Base-by-base conservation (phyloP, 306 rosid genomes). In the Vigna mungo region DNA sequence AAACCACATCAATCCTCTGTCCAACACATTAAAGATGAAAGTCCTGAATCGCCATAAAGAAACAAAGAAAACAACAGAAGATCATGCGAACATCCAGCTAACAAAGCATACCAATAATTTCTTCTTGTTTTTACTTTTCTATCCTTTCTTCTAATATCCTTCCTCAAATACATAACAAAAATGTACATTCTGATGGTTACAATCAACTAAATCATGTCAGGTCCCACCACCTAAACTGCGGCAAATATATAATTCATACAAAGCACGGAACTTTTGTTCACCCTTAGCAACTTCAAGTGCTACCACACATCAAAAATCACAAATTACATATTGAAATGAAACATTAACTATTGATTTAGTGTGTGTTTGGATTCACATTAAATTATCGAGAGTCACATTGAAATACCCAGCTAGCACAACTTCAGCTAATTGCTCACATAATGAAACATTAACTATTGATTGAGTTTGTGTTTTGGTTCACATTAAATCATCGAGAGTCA, bases 21-120 rank as follows among this genome's bases (percentile, higher is more conserved):
- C 66, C 30, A 59, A 56, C 76, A 41, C 77, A 59, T 59, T 48
- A 36, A 67, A 60, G 61, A 63, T 74, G 23, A 52, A 71, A 67
- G 44, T 48, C 47, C 47, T 23, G 78, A 81, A 68, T 67, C 59
- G 59, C 71, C 16, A 63, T 39, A 68, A 69, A 77, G 78, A 67
- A 34, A 58, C 32, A 58, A 32, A 58, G 21, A 54, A 58, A 67
- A 37, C 8, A 34, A 53, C 2, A 2, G 13, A 44, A 70, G 15
- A 56, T 23, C 49, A 53, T 27, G 34, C 46, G 2, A 55, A 27
- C 13, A 36, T 23, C 4, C 54, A 27, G 54, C 59, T 21, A 44
- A 49, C 51, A 54, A 51, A 71, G 70, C 64, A 81, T 59, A 9
- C 47, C 20, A 80, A 59, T 44, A 23, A 77, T 43, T 68, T 68